Conservation (phyloP, 306 rosid species). For the Leucaena leucocephala region DNA sequence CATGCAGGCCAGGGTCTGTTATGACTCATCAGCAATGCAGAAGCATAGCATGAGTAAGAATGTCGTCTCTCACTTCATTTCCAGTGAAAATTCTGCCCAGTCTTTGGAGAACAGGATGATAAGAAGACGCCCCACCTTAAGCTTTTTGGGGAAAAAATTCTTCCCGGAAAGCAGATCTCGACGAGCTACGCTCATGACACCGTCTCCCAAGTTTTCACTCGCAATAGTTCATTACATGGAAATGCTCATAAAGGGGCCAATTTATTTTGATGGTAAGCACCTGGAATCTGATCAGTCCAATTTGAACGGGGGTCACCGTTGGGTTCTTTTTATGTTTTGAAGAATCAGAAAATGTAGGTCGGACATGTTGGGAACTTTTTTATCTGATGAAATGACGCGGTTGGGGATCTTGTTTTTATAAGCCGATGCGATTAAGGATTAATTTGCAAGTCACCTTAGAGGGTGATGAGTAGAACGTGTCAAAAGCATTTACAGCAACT, state of each 20-base stretch:
- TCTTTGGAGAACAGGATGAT: slow-evolving; percentile 50
- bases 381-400: slow-evolving; percentile 64
- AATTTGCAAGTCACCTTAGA: neutral
- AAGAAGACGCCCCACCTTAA: slow-evolving; percentile 67
- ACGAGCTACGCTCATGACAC: slow-evolving; percentile 66
- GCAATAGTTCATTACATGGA: slow-evolving; percentile 75
- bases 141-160: slow-evolving; percentile 80
- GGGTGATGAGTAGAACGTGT: slow-evolving; percentile 21
- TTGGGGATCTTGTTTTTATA: slow-evolving; percentile 26
- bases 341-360: slow-evolving; percentile 75
- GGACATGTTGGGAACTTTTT: slow-evolving; percentile 48
- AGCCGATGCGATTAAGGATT: neutral
- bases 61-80: slow-evolving; percentile 60
- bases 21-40: slow-evolving; percentile 37
- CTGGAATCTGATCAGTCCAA: slow-evolving; percentile 53
- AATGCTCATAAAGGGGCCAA: slow-evolving; percentile 54
- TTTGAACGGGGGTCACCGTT: slow-evolving; percentile 72
- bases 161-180: slow-evolving; percentile 76
- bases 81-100: slow-evolving; percentile 61
- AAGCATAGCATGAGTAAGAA: slow-evolving; percentile 65
- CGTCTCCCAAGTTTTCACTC: slow-evolving; percentile 63
- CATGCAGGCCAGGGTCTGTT: slow-evolving; percentile 46
- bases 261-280: slow-evolving; percentile 47
- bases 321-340: slow-evolving; percentile 47
- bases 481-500: slow-evolving; percentile 61